Evolutionary conservation across 495 filamentous ascomycete genomes (phyloP).

Genomic region (Hyaloscypha finlandica): DNA sequence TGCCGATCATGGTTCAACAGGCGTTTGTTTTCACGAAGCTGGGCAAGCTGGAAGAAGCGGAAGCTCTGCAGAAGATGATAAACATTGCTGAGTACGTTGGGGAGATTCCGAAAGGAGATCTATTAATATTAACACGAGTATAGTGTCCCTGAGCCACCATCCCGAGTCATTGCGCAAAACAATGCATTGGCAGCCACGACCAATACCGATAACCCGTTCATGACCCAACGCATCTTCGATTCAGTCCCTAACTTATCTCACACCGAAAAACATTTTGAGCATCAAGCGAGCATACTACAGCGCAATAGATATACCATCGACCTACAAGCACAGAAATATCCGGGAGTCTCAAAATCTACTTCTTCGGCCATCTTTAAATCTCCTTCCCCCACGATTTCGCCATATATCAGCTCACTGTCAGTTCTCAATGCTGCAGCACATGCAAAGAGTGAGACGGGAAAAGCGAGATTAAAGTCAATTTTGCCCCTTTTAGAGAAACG

Average conservation of each 20-base stretch:
- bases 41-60: conserved; percentile 74
- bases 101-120: not conserved
- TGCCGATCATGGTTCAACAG: conserved; percentile 86
- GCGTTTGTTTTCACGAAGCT: conserved; percentile 74
- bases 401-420: conserved; percentile 63
- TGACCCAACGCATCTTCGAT: conserved; percentile 68
- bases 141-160: conserved; percentile 78
- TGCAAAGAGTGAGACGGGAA: conserved; percentile 61
- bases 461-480: conserved; percentile 71
- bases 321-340: conserved; percentile 76
- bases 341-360: conserved; percentile 70
- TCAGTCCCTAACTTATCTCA: conserved; percentile 56
- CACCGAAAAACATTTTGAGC: conserved; percentile 74
- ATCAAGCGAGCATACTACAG: conserved; percentile 66
- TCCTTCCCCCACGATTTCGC: conserved; percentile 55
- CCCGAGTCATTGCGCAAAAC: conserved; percentile 74
- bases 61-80: conserved; percentile 64
- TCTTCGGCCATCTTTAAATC: conserved; percentile 55
- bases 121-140: conserved; percentile 15
- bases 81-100: conserved; percentile 59
- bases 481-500: conserved; percentile 72
- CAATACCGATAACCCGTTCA: conserved; percentile 70
- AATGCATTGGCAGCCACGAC: conserved; percentile 67
- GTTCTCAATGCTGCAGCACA: conserved; percentile 82
- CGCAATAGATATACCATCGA: conserved; percentile 73